Evolutionary conservation across 2,329 filamentous ascomycete species (phyloP).

Genomic region (Ophiocordyceps polyrhachis-furcata): DNA sequence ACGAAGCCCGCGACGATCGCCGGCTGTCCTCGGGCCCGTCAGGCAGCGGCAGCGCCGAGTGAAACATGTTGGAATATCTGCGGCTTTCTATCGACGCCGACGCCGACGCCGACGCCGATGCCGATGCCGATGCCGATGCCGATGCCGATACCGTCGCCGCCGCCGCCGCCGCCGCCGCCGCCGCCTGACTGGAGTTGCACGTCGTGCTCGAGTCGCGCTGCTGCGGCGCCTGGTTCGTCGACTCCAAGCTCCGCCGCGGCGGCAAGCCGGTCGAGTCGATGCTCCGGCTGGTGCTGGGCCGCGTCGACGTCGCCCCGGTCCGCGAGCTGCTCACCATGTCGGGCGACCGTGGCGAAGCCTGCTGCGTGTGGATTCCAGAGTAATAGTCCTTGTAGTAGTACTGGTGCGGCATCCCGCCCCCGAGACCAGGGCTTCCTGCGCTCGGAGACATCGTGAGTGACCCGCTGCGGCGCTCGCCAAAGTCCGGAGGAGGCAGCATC

Average conservation of each 20-base stretch:
- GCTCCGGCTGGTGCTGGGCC: conserved; percentile 42
- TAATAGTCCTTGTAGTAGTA: conserved; percentile 39
- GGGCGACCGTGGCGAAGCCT: conserved; percentile 33
- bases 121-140: no score
- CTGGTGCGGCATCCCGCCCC: conserved; percentile 21
- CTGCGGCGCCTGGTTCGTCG: conserved; percentile 20
- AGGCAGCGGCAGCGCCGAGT: conserved; percentile 66
- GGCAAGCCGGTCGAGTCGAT: conserved; percentile 30
- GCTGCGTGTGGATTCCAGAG: conserved; percentile 18
- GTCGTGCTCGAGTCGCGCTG: conserved; percentile 35
- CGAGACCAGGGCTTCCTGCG: conserved; percentile 4
- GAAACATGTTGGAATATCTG: conserved; percentile 63
- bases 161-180: conserved; percentile 12
- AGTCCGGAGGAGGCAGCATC: conserved; percentile 45
- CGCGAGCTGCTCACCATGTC: conserved; percentile 32
- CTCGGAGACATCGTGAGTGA: conserved; percentile 44
- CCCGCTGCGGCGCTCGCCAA: conserved; percentile 44
- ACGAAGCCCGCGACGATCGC: conserved; percentile 39
- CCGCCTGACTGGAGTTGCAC: conserved; percentile 24
- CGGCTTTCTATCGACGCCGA: conserved; percentile 22
- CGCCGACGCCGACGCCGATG: conserved; percentile 5
- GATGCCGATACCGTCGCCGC: conserved; percentile 14
- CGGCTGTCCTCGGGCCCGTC: conserved; percentile 39
- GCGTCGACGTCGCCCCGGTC: conserved; percentile 18
- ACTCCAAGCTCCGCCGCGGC: conserved; percentile 33